Evolutionary conservation across 2,329 filamentous ascomycete genomes (phyloP).

Genomic region (Cordyceps tenuipes): DNA sequence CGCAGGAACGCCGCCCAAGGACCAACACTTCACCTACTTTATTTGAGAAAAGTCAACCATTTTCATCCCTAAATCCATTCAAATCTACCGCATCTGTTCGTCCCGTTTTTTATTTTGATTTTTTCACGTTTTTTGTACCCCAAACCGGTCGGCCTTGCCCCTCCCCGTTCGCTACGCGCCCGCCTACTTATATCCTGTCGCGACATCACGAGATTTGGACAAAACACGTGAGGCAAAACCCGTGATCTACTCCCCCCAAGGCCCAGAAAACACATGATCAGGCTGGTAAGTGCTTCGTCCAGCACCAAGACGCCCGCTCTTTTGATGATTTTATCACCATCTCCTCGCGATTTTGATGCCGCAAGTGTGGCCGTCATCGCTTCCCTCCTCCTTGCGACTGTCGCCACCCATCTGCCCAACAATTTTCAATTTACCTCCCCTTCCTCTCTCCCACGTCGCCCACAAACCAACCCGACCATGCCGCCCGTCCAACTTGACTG

Average conservation of each 20-base stretch:
- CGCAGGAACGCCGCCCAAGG: not conserved
- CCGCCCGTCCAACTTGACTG: not conserved
- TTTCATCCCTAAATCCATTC: conserved; percentile 5
- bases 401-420: conserved; percentile 1
- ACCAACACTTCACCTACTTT: conserved; percentile 15
- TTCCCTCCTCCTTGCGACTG: not conserved
- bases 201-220: conserved; percentile 39
- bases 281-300: conserved; percentile 30
- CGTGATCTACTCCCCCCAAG: conserved; percentile 31
- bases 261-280: conserved; percentile 35
- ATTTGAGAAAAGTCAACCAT: not conserved
- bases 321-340: conserved; percentile 12
- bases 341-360: conserved; percentile 11
- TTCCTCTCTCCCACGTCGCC: not conserved
- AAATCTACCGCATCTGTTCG: not conserved
- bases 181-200: conserved; percentile 24
- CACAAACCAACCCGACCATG: not conserved
- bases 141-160: conserved; percentile 6
- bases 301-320: conserved; percentile 11
- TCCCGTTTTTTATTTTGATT: not conserved
- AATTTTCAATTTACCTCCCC: not conserved
- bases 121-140: conserved; percentile 6
- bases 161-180: conserved; percentile 14
- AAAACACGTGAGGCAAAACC: conserved; percentile 38
- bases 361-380: conserved; percentile 2